Percentiles rank a stretch among this genome's conserved stretches.
Evolutionary conservation across 2,329 filamentous ascomycete genomes (phyloP).

Genomic region (Rutstroemia sp.): DNA sequence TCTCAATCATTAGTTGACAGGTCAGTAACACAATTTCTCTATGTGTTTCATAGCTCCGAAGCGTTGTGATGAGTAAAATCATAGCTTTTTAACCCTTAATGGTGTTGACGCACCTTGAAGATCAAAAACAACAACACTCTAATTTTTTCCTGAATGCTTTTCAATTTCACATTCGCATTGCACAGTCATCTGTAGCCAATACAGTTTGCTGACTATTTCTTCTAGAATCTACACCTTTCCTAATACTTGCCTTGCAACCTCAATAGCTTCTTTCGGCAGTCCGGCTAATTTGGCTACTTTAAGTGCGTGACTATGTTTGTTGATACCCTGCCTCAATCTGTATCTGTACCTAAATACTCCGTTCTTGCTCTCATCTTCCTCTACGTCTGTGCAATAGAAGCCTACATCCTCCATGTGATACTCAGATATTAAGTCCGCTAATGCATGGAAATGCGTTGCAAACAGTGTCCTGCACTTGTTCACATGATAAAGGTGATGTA

Average conservation of each 20-base stretch:
- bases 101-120: constrained; percentile 30
- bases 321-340: constrained; percentile 72
- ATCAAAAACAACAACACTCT: constrained; percentile 34
- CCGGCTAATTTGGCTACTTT: constrained; percentile 91
- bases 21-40: constrained; percentile 20
- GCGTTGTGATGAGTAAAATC: constrained; percentile 30
- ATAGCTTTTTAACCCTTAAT: constrained; percentile 36
- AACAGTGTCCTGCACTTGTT: constrained; percentile 80
- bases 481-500: constrained; percentile 73
- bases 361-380: constrained; percentile 48
- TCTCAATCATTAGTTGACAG: constrained; percentile 8
- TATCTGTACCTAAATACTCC: constrained; percentile 79
- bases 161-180: constrained; percentile 34
- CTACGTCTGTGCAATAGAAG: constrained; percentile 79
- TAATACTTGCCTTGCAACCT: constrained; percentile 44
- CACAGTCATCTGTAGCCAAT: constrained; percentile 28
- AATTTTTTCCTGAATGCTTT: constrained; percentile 35
- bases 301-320: constrained; percentile 80
- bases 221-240: constrained; percentile 34
- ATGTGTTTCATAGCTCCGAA: constrained; percentile 5
- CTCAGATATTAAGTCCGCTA: constrained; percentile 67
- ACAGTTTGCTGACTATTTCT: constrained; percentile 45
- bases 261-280: constrained; percentile 65
- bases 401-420: constrained; percentile 38
- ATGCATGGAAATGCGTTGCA: constrained; percentile 85